phyloP scores from a whole-genome alignment of 2,329 filamentous ascomycete species.

The Colletotrichum incanum region DNA sequence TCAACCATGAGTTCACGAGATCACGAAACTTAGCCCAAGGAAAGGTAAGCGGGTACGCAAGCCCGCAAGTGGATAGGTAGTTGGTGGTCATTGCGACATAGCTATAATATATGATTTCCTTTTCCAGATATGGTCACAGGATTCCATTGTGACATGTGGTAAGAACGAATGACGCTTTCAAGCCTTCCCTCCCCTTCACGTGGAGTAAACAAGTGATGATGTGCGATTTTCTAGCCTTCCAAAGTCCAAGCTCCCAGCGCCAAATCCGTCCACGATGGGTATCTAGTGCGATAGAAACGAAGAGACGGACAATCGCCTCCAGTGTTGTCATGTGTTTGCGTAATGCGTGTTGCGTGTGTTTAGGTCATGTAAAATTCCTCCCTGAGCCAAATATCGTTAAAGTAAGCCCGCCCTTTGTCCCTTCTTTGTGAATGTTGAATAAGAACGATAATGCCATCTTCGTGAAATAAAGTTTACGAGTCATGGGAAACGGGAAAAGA shows the following conservation, averaged over 20 bases:
- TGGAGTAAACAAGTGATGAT: not conserved
- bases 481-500: not conserved
- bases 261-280: conserved; percentile 44
- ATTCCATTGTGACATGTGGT: conserved; percentile 6
- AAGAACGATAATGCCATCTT: conserved; percentile 2
- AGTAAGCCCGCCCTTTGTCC: not conserved
- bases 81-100: conserved; percentile 33
- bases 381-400: not conserved
- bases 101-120: conserved; percentile 9
- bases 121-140: not conserved
- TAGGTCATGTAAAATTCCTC: not conserved
- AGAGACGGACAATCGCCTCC: conserved; percentile 38
- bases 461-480: not conserved
- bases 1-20: not conserved
- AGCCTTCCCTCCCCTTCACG: conserved; percentile 1
- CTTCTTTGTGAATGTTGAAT: conserved; percentile 15
- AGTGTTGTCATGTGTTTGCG: not conserved
- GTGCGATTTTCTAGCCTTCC: conserved; percentile 31
- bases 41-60: too few species aligned
- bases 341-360: not conserved
- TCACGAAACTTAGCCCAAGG: not conserved
- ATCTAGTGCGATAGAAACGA: conserved; percentile 45
- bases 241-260: conserved; percentile 29
- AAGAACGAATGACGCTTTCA: conserved; percentile 37
- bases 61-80: not conserved